A percentile compares a stretch with the other conserved stretches of the same genome.
phyloP scores from a whole-genome alignment of 2,329 filamentous ascomycete species.

The Rhinocladiella mackenziei region DNA sequence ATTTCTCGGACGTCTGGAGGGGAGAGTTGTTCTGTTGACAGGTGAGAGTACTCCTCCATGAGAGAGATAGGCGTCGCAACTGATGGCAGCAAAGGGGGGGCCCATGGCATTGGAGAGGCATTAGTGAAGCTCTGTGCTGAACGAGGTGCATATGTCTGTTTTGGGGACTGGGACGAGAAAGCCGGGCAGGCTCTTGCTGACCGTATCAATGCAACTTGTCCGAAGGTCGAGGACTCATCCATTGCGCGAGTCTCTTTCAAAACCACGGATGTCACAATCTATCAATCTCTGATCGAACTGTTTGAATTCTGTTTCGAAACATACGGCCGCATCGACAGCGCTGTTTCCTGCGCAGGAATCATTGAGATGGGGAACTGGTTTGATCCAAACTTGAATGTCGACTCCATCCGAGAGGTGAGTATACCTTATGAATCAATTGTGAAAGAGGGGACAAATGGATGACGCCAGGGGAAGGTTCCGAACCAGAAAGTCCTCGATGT shows the following conservation, averaged over 20 bases:
- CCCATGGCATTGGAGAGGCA: constrained; percentile 45
- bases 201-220: constrained; percentile 24
- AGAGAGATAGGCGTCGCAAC: not conserved
- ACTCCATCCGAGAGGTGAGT: no score
- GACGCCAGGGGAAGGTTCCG: no score
- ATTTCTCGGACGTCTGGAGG: not conserved
- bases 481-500: no score
- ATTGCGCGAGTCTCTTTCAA: constrained; percentile 36
- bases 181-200: constrained; percentile 32
- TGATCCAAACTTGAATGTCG: no score
- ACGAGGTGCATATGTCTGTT: constrained; percentile 40
- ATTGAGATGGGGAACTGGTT: no score
- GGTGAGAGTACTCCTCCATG: not conserved
- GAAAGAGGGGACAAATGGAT: no score
- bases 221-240: not conserved
- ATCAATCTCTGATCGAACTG: constrained; percentile 42
- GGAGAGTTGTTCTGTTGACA: not conserved
- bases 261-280: constrained; percentile 42
- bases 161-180: constrained; percentile 41
- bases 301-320: constrained; percentile 44
- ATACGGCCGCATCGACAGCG: constrained; percentile 40
- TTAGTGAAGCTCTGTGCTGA: constrained; percentile 38
- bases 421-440: no score
- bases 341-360: no score
- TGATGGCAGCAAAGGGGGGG: constrained; percentile 6